Conservation (phyloP, 352 stramenopile species). For the Phytophthora colocasiae region DNA sequence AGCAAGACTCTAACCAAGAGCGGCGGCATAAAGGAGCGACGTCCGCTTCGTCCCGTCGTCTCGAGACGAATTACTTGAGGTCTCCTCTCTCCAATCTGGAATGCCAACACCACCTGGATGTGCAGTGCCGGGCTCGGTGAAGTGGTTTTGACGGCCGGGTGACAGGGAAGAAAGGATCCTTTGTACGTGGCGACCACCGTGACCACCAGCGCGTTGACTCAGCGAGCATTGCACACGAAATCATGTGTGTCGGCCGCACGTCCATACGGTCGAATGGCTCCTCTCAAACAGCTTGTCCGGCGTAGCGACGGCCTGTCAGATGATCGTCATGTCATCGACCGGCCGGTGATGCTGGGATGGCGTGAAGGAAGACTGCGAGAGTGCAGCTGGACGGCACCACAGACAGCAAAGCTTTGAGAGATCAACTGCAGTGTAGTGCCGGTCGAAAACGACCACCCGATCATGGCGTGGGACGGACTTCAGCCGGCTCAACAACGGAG, state of each 20-base stretch:
- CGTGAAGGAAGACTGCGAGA: slow-evolving; percentile 5
- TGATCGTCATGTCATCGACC: slow-evolving; percentile 16
- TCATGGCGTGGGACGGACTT: slow-evolving; percentile 6
- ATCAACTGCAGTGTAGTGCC: neutral
- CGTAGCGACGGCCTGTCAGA: slow-evolving; percentile 12
- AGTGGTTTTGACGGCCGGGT: slow-evolving; percentile 14
- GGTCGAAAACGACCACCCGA: slow-evolving; percentile 1
- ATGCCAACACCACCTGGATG: slow-evolving; percentile 26
- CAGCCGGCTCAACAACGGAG: slow-evolving; percentile 6
- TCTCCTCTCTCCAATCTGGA: slow-evolving; percentile 2
- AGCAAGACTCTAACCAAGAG: neutral
- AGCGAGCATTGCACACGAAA: slow-evolving; percentile 14
- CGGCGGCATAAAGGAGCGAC: slow-evolving; percentile 22
- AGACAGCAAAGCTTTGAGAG: neutral
- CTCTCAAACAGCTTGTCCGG: slow-evolving; percentile 24
- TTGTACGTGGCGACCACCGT: neutral
- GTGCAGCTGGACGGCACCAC: slow-evolving; percentile 15
- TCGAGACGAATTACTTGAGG: slow-evolving; percentile 23
- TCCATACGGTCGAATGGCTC: slow-evolving; percentile 18
- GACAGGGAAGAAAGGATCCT: slow-evolving; percentile 16
- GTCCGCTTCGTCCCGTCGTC: slow-evolving; percentile 32
- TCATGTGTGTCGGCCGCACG: neutral
- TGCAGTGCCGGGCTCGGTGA: slow-evolving; percentile 14
- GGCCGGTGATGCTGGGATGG: neutral
- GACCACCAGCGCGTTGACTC: slow-evolving; percentile 17